Evolutionary conservation across 306 rosid genomes (phyloP).

Genomic region (Spatholobus suberectus): DNA sequence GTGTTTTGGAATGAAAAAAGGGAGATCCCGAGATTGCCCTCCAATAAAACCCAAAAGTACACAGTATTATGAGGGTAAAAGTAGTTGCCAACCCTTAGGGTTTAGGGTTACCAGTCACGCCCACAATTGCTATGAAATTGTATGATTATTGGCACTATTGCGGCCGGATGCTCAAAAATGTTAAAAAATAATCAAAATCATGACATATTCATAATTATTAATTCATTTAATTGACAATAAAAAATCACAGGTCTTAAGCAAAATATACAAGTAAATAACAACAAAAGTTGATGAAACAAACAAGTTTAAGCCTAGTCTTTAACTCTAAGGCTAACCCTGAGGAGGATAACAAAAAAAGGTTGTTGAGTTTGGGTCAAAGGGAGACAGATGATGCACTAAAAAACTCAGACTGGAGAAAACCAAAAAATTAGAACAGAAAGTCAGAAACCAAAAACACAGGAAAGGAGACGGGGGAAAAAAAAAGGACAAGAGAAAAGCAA

Average conservation of each 20-base stretch:
- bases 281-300: background rate
- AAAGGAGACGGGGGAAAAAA: background rate
- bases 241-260: background rate
- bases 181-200: background rate
- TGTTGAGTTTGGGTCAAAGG: background rate
- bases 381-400: background rate
- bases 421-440: background rate
- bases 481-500: background rate
- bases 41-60: too few relatives aligned
- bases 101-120: background rate
- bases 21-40: too few relatives aligned
- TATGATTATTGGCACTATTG: background rate
- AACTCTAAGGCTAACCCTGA: background rate
- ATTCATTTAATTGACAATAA: too few relatives aligned
- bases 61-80: background rate
- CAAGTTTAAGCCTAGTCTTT: background rate
- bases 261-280: background rate
- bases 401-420: background rate
- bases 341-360: background rate
- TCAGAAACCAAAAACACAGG: background rate
- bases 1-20: too few relatives aligned
- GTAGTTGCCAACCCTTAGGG: background rate
- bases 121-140: background rate
- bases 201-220: background rate
- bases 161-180: background rate